Percentiles rank a stretch among this genome's conserved stretches.
Conservation (phyloP, 805 yeast species). For the Pachysolen tannophilus region DNA sequence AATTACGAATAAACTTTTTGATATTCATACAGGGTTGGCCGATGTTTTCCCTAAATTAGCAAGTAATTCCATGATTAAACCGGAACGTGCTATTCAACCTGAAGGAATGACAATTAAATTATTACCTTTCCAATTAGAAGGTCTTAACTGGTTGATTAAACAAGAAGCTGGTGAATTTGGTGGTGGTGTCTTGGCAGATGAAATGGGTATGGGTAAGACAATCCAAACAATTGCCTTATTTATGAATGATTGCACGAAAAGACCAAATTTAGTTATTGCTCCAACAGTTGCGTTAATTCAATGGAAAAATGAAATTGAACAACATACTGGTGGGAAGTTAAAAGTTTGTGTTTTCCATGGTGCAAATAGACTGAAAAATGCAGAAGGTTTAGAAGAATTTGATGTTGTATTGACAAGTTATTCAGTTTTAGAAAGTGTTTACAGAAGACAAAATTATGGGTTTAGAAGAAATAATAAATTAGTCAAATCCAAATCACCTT, state of each 20-base stretch:
- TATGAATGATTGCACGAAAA: constrained; percentile 54
- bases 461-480: constrained; percentile 64
- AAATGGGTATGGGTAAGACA: constrained; percentile 99
- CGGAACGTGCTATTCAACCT: constrained; percentile 66
- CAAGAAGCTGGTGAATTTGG: constrained; percentile 75
- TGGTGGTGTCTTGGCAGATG: constrained; percentile 96
- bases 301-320: constrained; percentile 90
- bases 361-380: constrained; percentile 56
- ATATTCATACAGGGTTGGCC: constrained; percentile 70
- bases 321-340: constrained; percentile 67
- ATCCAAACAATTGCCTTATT: constrained; percentile 90
- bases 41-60: constrained; percentile 64
- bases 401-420: constrained; percentile 90
- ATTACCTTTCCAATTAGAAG: constrained; percentile 90
- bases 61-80: constrained; percentile 34
- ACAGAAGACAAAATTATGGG: constrained; percentile 76
- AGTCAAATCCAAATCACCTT: constrained; percentile 65
- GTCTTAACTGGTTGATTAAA: constrained; percentile 76
- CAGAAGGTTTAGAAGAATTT: constrained; percentile 47
- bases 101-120: constrained; percentile 63
- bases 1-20: constrained; percentile 59
- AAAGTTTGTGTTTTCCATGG: constrained; percentile 79
- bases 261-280: constrained; percentile 86
- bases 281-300: constrained; percentile 99
- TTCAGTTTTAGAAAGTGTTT: constrained; percentile 84